Base-by-base conservation (phyloP, 2,329 filamentous ascomycete species). In the Ophiostoma tasmaniense region DNA sequence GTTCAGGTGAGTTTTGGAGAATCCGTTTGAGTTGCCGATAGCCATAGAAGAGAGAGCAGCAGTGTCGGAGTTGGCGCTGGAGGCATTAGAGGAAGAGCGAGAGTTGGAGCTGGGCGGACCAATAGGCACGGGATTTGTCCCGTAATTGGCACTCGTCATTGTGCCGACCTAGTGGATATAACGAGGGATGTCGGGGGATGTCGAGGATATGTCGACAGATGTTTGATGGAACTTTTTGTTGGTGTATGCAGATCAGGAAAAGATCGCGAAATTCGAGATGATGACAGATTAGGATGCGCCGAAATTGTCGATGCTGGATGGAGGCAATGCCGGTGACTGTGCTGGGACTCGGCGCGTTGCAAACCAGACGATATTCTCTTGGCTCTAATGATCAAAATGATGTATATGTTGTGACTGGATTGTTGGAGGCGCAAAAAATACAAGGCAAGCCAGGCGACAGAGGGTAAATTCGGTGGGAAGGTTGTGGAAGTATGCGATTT, bases 331-430 rank as follows among this genome's bases (percentile, higher is more conserved):
- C 28, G 11, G 20, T 62, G 59, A 30, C 30, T 14, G 30, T 35
- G 59, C 59, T 62, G 59, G 37, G 59, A 35, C 30, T 17, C 25
- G 59, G 59, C 59, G 59, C 59, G 59, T 62, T 62, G 59, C 59
- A 30, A 61, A 61, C 33, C 28, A 61, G 55, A 61, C 55, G 20
- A 20, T 3, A 20, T 25, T 8, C 30, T 62, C 22, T 62, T n/a
- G 7, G 14, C 35, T 62, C 59, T 35, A 28, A 14, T 7, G 55
- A 33, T 61, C 25, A 2, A 61, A 17, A 20, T 61, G 25, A 28
- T 30, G 25, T 61, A 22, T 55, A 6, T n/a, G 4, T 22, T 22
- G 50, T 30, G 25, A 17, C 11, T 30, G 30, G 13, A 14, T 30
- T 61, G 25, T 25, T 28, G 55, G 33, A 33, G 33, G 30, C 55